These are phyloP conservation scores for Cystoderma amianthinum DNA, from an alignment of 768 basidiomycete species.

Conservation along the genomic window DNA sequence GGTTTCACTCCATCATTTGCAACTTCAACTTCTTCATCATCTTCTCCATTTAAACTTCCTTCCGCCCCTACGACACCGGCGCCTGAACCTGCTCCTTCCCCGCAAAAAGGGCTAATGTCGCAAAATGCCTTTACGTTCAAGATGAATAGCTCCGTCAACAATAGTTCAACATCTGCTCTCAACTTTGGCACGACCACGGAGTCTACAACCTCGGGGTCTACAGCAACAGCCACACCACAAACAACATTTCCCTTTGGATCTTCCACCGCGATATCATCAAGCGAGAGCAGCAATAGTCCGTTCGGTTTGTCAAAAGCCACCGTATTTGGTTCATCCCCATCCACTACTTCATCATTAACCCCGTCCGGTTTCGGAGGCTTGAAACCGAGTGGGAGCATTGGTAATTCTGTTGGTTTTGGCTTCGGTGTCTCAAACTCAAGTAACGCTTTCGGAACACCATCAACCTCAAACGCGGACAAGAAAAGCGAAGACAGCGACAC, in stretches of 20 bases:
- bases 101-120: no score
- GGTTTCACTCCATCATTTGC: slow-evolving; percentile 5
- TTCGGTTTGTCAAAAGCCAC: neutral
- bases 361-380: slow-evolving; percentile 19
- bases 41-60: slow-evolving; percentile 5
- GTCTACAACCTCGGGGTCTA: no score
- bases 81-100: no score
- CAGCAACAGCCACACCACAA: neutral
- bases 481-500: slow-evolving; percentile 1
- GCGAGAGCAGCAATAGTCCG: no score
- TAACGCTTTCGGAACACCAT: slow-evolving; percentile 8
- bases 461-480: slow-evolving; percentile 7
- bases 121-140: no score
- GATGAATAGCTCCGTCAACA: no score
- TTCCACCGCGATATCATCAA: slow-evolving; percentile 1
- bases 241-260: neutral
- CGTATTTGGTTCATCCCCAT: neutral
- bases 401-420: slow-evolving; percentile 59
- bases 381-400: slow-evolving; percentile 35
- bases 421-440: slow-evolving; percentile 26
- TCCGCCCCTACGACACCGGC: neutral
- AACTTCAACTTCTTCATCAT: slow-evolving; percentile 6
- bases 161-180: no score
- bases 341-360: slow-evolving; percentile 4
- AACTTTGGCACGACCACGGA: no score